phyloP scores from a whole-genome alignment of 805 yeast genomes.

The Cyberlindnera samutprakarnensis region DNA sequence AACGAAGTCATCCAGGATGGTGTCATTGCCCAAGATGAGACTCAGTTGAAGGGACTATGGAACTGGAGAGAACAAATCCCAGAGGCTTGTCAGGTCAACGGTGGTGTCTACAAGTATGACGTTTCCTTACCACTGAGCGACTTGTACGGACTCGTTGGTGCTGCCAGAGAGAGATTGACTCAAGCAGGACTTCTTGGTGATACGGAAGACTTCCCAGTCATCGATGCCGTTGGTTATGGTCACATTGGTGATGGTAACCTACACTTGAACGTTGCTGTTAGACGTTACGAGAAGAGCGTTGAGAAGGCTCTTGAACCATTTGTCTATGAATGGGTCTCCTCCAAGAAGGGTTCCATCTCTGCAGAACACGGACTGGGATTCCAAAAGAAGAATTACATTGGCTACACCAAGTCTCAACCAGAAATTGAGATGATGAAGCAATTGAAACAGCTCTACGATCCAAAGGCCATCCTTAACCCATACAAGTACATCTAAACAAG shows the following conservation, averaged over 20 bases:
- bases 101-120: constrained; percentile 97
- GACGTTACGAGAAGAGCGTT: constrained; percentile 71
- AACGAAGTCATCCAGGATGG: constrained; percentile 84
- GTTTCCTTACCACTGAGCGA: constrained; percentile 83
- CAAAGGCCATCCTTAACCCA: constrained; percentile 88
- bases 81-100: constrained; percentile 76
- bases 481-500: constrained; percentile 69
- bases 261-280: constrained; percentile 87
- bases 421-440: constrained; percentile 73
- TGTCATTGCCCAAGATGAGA: constrained; percentile 90
- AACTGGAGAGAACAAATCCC: constrained; percentile 93
- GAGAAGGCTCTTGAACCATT: constrained; percentile 86
- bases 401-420: constrained; percentile 68
- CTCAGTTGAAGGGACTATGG: constrained; percentile 82
- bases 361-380: constrained; percentile 98
- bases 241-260: constrained; percentile 97
- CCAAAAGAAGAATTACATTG: constrained; percentile 87
- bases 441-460: constrained; percentile 79
- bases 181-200: constrained; percentile 55
- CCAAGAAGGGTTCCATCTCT: constrained; percentile 76
- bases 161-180: constrained; percentile 52
- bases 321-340: constrained; percentile 81
- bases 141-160: constrained; percentile 77
- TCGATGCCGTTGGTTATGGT: constrained; percentile 93
- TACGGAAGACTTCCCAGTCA: constrained; percentile 67